These are phyloP conservation scores for Leccinum proliferum DNA, from an alignment of 1,284 basidiomycete genomes.

Conservation along the genomic window DNA sequence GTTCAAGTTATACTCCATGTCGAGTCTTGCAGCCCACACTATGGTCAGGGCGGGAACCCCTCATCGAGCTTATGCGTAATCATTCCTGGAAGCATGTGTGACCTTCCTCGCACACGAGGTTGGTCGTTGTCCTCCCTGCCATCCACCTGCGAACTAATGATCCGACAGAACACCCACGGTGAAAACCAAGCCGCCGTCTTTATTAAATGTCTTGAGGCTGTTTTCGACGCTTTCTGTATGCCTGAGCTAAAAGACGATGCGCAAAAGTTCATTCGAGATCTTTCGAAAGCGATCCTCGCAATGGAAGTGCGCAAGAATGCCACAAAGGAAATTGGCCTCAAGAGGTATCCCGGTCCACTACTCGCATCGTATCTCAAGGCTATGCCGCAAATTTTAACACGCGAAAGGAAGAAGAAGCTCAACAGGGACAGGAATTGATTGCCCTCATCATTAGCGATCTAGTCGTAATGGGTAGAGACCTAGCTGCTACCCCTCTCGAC, in stretches of 20 bases:
- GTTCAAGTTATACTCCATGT: slow-evolving; percentile 58
- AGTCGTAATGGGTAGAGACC: slow-evolving; percentile 45
- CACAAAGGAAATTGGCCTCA: slow-evolving; percentile 45
- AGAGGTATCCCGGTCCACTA: slow-evolving; percentile 56
- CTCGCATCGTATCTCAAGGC: slow-evolving; percentile 75
- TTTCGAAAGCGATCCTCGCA: slow-evolving; percentile 67
- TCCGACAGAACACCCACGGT: slow-evolving; percentile 58
- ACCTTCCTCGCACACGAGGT: slow-evolving; percentile 78
- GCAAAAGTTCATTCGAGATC: slow-evolving; percentile 58
- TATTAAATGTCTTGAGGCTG: slow-evolving; percentile 63
- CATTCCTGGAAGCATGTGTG: slow-evolving; percentile 73
- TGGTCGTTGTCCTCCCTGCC: slow-evolving; percentile 10
- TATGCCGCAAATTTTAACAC: slow-evolving; percentile 64
- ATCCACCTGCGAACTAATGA: slow-evolving; percentile 3
- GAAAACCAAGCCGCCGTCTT: slow-evolving; percentile 78
- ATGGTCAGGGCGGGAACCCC: slow-evolving; percentile 53
- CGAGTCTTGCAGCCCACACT: slow-evolving; percentile 66
- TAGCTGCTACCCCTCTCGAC: slow-evolving; percentile 46
- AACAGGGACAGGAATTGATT: slow-evolving; percentile 57
- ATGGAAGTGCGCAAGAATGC: slow-evolving; percentile 56
- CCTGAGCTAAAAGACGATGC: slow-evolving; percentile 69
- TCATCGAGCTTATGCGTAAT: slow-evolving; percentile 65
- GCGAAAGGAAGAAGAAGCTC: slow-evolving; percentile 57
- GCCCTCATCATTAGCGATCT: slow-evolving; percentile 64
- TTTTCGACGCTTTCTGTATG: slow-evolving; percentile 76